These are phyloP conservation scores for Haplographium delicatum DNA, from an alignment of 495 filamentous ascomycete species.

Conservation along the genomic window DNA sequence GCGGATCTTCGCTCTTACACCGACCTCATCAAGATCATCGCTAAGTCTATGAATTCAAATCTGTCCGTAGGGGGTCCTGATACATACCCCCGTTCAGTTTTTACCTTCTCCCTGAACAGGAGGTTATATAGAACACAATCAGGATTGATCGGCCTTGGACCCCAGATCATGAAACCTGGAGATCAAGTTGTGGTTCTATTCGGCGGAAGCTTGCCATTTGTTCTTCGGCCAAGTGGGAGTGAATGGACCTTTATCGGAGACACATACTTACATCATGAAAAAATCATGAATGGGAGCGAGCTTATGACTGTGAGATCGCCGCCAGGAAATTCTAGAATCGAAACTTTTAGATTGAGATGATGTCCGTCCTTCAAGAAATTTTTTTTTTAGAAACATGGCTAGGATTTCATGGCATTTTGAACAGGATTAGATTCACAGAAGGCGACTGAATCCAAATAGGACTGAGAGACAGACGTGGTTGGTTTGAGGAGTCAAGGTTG, in stretches of 20 bases:
- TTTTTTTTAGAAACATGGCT: too few relatives aligned
- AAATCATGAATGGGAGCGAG: background rate
- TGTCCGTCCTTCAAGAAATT: too few relatives aligned
- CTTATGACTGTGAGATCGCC: background rate
- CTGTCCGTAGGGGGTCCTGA: background rate
- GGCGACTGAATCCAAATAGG: too few relatives aligned
- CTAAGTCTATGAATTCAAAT: background rate
- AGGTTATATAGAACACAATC: background rate
- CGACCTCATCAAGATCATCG: background rate
- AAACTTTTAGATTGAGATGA: background rate
- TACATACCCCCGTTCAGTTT: background rate
- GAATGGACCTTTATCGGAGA: background rate
- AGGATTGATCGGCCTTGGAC: background rate
- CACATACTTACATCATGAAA: background rate
- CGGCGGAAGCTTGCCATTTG: conserved; percentile 25
- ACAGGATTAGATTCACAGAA: too few relatives aligned
- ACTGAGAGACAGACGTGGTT: too few relatives aligned
- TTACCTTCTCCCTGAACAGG: background rate
- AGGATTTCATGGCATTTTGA: too few relatives aligned
- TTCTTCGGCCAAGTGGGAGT: conserved; percentile 11
- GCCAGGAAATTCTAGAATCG: background rate
- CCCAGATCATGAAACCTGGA: conserved; percentile 7
- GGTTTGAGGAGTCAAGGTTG: too few relatives aligned
- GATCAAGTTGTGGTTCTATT: conserved; percentile 26
- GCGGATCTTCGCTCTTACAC: background rate